phyloP scores from a whole-genome alignment of 2,329 filamentous ascomycete genomes.

The Calonectria ilicicola region DNA sequence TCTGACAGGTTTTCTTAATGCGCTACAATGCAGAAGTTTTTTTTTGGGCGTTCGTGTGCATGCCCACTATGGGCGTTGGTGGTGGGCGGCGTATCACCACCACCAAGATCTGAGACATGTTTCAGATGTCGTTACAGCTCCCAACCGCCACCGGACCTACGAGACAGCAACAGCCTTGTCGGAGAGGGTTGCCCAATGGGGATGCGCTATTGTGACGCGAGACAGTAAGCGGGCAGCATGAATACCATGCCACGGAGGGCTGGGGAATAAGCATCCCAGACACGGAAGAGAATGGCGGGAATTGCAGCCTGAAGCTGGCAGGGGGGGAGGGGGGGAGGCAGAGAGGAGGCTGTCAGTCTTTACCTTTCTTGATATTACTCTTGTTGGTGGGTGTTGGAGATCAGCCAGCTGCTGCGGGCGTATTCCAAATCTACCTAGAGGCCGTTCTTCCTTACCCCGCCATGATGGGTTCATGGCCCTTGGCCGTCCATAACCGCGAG shows the following conservation, averaged over 20 bases:
- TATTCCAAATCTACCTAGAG: neutral
- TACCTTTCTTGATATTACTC: neutral
- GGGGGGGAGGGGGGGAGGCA: neutral
- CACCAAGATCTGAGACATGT: slow-evolving; percentile 24
- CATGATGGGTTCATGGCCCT: neutral
- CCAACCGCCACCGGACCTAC: slow-evolving; percentile 2
- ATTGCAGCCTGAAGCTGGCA: neutral
- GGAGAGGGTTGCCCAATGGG: neutral
- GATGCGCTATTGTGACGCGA: neutral
- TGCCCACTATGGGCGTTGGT: neutral
- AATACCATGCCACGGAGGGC: neutral
- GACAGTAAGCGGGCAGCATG: neutral
- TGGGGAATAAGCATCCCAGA: neutral
- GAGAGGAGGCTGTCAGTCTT: neutral
- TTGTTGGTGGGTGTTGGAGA: neutral
- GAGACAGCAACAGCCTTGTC: slow-evolving; percentile 17
- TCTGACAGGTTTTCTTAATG: no score
- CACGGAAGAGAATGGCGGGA: neutral
- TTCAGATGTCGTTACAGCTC: slow-evolving; percentile 18
- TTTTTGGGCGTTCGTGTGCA: no score
- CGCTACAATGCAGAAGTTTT: no score
- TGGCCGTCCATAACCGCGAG: neutral
- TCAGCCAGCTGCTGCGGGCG: neutral
- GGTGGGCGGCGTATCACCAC: slow-evolving; percentile 4
- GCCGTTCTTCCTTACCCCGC: neutral